Conservation (phyloP, 352 stramenopile species). For the Thalassiosira livingstoniorum region DNA sequence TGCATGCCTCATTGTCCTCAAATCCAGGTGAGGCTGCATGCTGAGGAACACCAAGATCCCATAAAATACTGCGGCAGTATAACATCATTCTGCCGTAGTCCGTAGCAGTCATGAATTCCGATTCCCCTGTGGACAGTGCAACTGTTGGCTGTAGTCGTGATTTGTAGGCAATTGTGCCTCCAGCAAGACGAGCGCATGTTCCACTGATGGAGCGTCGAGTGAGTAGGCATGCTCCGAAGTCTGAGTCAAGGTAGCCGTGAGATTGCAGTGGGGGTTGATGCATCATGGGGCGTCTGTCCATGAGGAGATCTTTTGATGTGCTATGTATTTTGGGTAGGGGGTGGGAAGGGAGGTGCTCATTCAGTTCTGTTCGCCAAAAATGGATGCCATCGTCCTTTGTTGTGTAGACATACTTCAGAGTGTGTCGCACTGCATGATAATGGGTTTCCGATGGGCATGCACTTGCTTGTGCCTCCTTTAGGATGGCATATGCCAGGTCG, state of each 20-base stretch:
- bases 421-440: slow-evolving; percentile 14
- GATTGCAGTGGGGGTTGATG: too few relatives aligned
- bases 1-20: slow-evolving; percentile 51
- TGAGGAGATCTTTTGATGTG: too few relatives aligned
- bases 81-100: slow-evolving; percentile 12
- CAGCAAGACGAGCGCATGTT: neutral
- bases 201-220: slow-evolving; percentile 9
- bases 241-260: neutral
- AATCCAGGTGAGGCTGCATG: slow-evolving; percentile 6
- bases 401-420: slow-evolving; percentile 13
- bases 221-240: slow-evolving; percentile 11
- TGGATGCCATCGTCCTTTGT: slow-evolving; percentile 3
- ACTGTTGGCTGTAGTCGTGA: slow-evolving; percentile 9
- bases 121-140: slow-evolving; percentile 13
- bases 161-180: slow-evolving; percentile 17
- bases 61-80: slow-evolving; percentile 26
- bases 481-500: slow-evolving; percentile 13
- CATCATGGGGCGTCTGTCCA: too few relatives aligned
- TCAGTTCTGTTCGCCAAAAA: neutral
- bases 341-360: neutral
- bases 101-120: slow-evolving; percentile 26
- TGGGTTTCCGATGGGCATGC: neutral
- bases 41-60: slow-evolving; percentile 33
- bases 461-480: slow-evolving; percentile 9
- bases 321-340: too few relatives aligned